Conservation (phyloP, 176 grass and related monocot species). For the Juncus effusus region DNA sequence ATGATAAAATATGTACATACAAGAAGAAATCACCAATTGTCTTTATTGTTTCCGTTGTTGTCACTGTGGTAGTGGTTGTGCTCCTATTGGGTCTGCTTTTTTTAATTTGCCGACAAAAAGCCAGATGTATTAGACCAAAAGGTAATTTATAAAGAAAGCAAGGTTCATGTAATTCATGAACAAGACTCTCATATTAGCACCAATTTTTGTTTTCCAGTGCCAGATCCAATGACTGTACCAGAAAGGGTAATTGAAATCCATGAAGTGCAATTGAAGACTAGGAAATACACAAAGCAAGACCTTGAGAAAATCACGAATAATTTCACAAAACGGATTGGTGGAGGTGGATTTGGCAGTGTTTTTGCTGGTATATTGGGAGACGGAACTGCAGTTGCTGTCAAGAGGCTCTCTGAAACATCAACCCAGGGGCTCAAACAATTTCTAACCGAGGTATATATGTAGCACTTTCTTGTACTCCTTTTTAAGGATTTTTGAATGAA, state of each 20-base stretch:
- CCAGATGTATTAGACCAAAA: neutral
- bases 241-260: neutral
- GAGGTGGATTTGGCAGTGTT: conserved; percentile 31
- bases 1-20: too few relatives aligned
- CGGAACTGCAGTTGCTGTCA: conserved; percentile 34
- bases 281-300: conserved; percentile 16
- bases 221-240: too few relatives aligned
- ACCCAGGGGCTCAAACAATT: conserved; percentile 28
- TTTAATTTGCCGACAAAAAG: too few relatives aligned
- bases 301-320: conserved; percentile 25
- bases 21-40: too few relatives aligned
- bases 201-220: neutral
- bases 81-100: too few relatives aligned
- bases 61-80: too few relatives aligned
- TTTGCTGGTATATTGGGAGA: conserved; percentile 25
- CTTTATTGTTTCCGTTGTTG: too few relatives aligned
- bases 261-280: conserved; percentile 9
- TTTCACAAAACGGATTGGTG: conserved; percentile 17
- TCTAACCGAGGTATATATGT: conserved; percentile 26
- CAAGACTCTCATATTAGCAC: neutral
- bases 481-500: too few relatives aligned
- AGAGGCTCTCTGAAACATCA: conserved; percentile 25
- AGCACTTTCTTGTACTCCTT: neutral
- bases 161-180: neutral
- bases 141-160: neutral